Evolutionary conservation across 2,329 filamentous ascomycete genomes (phyloP), one percentile per base, ranked within the genome.

Genomic region (Ascochyta viciae-villosae): DNA sequence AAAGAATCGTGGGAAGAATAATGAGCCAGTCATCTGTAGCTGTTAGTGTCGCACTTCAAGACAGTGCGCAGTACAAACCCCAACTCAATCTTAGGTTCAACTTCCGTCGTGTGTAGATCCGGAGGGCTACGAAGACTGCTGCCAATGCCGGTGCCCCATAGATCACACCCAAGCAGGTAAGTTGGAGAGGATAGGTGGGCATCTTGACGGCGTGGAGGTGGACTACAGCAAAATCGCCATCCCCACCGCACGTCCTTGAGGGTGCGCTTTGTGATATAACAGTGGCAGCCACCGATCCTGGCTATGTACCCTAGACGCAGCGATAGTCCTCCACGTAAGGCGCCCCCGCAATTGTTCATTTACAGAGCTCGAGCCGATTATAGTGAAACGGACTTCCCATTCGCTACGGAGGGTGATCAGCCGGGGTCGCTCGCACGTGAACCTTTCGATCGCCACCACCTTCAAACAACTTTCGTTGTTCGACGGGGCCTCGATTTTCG

Each of bases 21-120:
- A 77, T 75, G 27, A 76, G 59, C 68, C 72, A 76, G 68, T 77
- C 75, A 65, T 77, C 74, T 75, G 39, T 33, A 39, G 22, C n/a
- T 29, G 48, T 56, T 19, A 56, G 48, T 16, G 16, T 2, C 10
- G 29, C 13, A 12, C 10, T 16, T 3, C 31, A 33, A 16, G 6
- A n/a, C 12, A 22, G 15, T 26, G 16, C 23, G 26, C 22, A 34
- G 15, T 19, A 65, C 71, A 37, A 60, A 75, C 73, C 73, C 71
- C 72, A 74, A 54, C 72, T 71, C 40, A 76, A 50, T 42, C 73
- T 65, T 27, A 74, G 47, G 46, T 70, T 75, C 61, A 76, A 59
- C 54, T 76, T 76, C 57, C 72, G 66, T 58, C 73, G 63, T 51
- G 73, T 74, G 54, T 75, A 76, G 62, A 76, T 67, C 55, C 73